Conservation (phyloP, 2,329 filamentous ascomycete genomes). For the Arthrobotrys iridis region DNA sequence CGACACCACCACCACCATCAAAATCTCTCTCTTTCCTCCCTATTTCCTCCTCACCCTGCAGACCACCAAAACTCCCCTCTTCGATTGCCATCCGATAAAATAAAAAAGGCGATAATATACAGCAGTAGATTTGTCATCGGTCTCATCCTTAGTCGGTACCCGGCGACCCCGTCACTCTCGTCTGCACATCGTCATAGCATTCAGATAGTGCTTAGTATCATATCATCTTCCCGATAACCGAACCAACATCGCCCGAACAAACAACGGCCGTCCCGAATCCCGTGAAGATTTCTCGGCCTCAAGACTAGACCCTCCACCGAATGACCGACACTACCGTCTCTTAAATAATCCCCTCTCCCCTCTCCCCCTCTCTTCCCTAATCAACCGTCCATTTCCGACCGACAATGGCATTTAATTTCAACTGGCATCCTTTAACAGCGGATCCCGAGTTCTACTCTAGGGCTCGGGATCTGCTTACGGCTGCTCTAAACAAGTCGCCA, state of each 20-base stretch:
- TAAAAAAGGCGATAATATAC: background rate
- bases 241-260: slow-evolving; percentile 17
- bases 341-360: slow-evolving; percentile 23
- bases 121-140: background rate
- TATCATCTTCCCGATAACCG: slow-evolving; percentile 17
- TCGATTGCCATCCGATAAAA: background rate
- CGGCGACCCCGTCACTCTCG: no score
- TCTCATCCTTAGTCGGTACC: background rate
- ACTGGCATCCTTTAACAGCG: slow-evolving; percentile 98
- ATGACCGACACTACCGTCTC: slow-evolving; percentile 44
- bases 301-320: slow-evolving; percentile 11
- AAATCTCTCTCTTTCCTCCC: slow-evolving; percentile 8
- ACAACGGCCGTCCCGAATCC: slow-evolving; percentile 18
- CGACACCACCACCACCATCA: slow-evolving; percentile 23
- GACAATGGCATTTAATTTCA: slow-evolving; percentile 99
- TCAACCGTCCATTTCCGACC: slow-evolving; percentile 6
- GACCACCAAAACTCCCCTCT: background rate
- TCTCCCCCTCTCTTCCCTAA: background rate
- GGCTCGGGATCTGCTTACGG: slow-evolving; percentile 91
- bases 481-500: slow-evolving; percentile 94
- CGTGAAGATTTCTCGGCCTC: slow-evolving; percentile 17
- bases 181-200: background rate
- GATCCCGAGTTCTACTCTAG: slow-evolving; percentile 90
- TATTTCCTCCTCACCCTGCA: slow-evolving; percentile 2
- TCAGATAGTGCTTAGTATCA: no score